Base-by-base conservation (phyloP, 148 eudicot genomes). In the Camellia sinensis region DNA sequence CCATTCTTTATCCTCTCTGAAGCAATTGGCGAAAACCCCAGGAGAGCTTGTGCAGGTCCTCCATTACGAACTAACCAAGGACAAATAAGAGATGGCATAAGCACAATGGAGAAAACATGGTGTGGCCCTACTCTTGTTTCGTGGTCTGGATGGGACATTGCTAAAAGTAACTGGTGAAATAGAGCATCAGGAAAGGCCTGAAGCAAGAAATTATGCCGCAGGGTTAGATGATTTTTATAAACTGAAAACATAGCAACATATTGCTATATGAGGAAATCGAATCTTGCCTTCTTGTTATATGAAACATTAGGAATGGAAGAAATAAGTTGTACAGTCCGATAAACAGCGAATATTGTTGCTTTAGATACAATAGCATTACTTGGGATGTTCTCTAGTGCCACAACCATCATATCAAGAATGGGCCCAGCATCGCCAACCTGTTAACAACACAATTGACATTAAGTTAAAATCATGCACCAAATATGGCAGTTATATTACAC, bases 381-480 rank as follows among this genome's bases (percentile, higher is more conserved):
- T 65, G 91, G 89, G 80, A 92, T 76, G 82, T 88, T 90, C 86
- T 94, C 98, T 59, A 94, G 88, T 83, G 83, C 91, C 84, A 85
- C 90, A 21, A 93, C 94, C 94, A 94, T 92, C 94, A 88, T 75
- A 85, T 94, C 98, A 80, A 94, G 92, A 81, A 94, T 87, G 65
- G 97, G 94, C 52, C 98, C 98, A 12, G 82, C 81, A 85, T 94
- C 97, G 17, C 93, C 98, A 87, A 92, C 89, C 98, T 94, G 87
- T 76, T 44, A 63, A 84, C 10, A 13, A 17, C 69, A 73, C 73
- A 45, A 57, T 54, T 12, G 14, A 15, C 19, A 52, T 0, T 7
- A 37, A 9, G 72, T 77, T 65, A 65, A 40, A 46, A 50, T 9
- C 17, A 46, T 70, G 73, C 50, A 45, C 54, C 54, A 46, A 70